Evolutionary conservation across 2,329 filamentous ascomycete species (phyloP), one percentile per base, ranked within the genome.

Genomic region (Pyrenophora tritici-repentis): DNA sequence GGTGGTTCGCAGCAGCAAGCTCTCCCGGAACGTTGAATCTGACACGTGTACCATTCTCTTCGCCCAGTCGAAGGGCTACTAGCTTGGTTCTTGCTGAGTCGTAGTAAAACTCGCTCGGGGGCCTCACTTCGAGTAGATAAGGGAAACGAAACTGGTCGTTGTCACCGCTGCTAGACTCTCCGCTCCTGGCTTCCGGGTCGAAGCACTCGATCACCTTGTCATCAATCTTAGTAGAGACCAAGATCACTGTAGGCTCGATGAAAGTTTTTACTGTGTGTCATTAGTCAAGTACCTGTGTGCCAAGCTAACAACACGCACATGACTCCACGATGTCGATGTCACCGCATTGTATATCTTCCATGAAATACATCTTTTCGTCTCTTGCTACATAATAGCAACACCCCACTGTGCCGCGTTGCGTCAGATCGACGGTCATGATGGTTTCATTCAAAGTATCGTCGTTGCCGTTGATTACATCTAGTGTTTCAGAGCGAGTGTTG

Each of bases 341-440:
- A 4, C 86, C 87, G 59, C 85, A 79, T 13, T 83, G 79, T 8
- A 90, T 80, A 60, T 97, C 92, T 67, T 93, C 86, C 67, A 95
- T 86, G 36, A 96, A 79, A 51, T 83, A 87, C 3, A 97, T 73
- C 31, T 80, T 84, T 63, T 89, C 86, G 33, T 91, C 84, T 20
- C 81, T 76, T 5, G 86, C 85, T 39, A 87, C 78, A 67, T 93
- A 96, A 67, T 93, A 96, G 38, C 90, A 87, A 70, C 91, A 97
- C 0, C 93, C 93, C 14, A 96, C 79, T 0, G 82, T 86, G 1
- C 83, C 85, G 24, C 83, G 81, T n/a, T 86, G 82, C 55, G 82
- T 85, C 69, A 93, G 79, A 51, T 95, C 86, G 18, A 96, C 77
- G 1, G 90, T 89, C 85, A 96, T 90, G 50, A 96, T 82, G 20